Conservation (phyloP, 306 rosid species). For the Medicago truncatula region MtrunA17r5.0-ANR NC_053043.1:6399501-6400000, state of each 20-base stretch:
- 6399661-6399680: too few relatives aligned
- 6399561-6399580: too few relatives aligned
- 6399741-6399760: background rate
- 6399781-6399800: background rate
- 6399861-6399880: constrained; percentile 11
- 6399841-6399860: constrained; percentile 35
- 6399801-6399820: constrained; percentile 13
- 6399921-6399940: constrained; percentile 25
- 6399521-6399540: too few relatives aligned
- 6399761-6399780: constrained; percentile 12
- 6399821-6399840: background rate
- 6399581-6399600: too few relatives aligned
- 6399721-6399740: too few relatives aligned
- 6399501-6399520: too few relatives aligned
- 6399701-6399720: too few relatives aligned
- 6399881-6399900: constrained; percentile 3
- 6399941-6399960: constrained; percentile 19
- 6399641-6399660: too few relatives aligned
- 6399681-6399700: too few relatives aligned
- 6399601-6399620: too few relatives aligned
- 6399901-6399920: background rate
- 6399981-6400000: constrained; percentile 11
- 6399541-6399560: too few relatives aligned
- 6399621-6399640: too few relatives aligned
- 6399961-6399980: constrained; percentile 37